Evolutionary conservation across 1,284 basidiomycete species (phyloP).

Genomic region (Ganoderma multipileum): DNA sequence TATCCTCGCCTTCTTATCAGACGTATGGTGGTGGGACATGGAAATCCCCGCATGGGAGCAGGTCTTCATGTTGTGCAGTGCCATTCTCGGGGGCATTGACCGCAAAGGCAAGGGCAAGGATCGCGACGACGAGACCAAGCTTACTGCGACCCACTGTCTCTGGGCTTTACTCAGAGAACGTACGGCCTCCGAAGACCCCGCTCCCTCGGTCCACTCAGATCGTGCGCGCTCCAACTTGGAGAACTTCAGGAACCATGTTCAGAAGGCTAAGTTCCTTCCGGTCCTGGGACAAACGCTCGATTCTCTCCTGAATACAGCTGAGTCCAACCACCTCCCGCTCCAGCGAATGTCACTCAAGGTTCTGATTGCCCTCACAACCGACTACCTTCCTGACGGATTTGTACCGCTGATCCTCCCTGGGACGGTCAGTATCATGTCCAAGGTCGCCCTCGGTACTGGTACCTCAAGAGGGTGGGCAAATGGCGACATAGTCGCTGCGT

Average conservation of each 20-base stretch:
- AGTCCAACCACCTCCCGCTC: conserved; percentile 63
- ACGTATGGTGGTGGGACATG: conserved; percentile 81
- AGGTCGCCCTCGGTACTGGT: conserved; percentile 60
- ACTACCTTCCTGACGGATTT: conserved; percentile 70
- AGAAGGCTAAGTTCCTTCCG: conserved; percentile 65
- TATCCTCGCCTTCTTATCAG: conserved; percentile 66
- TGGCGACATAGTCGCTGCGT: conserved; percentile 66
- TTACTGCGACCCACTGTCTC: conserved; percentile 65
- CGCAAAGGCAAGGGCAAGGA: conserved; percentile 65
- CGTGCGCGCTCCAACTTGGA: conserved; percentile 43
- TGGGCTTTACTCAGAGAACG: conserved; percentile 61
- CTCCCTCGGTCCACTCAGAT: conserved; percentile 29
- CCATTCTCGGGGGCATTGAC: conserved; percentile 69
- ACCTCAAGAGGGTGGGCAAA: conserved; percentile 66
- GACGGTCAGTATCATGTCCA: conserved; percentile 76
- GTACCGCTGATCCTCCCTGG: conserved; percentile 84
- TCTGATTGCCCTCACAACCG: conserved; percentile 58
- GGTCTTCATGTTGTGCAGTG: conserved; percentile 79
- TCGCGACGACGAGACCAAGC: conserved; percentile 81
- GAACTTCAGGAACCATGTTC: conserved; percentile 54
- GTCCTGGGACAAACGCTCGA: conserved; percentile 86
- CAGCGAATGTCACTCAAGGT: conserved; percentile 72
- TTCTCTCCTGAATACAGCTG: conserved; percentile 63
- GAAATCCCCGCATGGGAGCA: conserved; percentile 80
- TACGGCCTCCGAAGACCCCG: conserved; percentile 45